Conservation (phyloP, 768 basidiomycete species). For the Naganishia friedmannii region DNA sequence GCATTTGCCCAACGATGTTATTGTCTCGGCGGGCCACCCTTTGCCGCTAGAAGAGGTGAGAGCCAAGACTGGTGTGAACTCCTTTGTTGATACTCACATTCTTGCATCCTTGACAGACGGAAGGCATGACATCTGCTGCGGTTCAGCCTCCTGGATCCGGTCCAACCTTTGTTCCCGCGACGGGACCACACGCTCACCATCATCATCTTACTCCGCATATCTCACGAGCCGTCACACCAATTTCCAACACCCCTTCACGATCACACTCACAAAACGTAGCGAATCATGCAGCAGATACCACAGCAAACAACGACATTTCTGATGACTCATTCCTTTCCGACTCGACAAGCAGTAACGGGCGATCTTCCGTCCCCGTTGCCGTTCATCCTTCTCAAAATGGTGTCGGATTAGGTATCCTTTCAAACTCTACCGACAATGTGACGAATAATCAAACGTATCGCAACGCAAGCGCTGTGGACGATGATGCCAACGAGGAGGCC, state of each 20-base stretch:
- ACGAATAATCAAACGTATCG: constrained; percentile 50
- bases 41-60: constrained; percentile 29
- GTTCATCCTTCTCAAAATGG: constrained; percentile 19
- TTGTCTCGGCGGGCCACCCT: constrained; percentile 2
- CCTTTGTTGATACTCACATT: neutral
- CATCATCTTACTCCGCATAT: constrained; percentile 42
- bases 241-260: constrained; percentile 23
- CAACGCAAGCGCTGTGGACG: constrained; percentile 69
- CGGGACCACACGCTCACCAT: constrained; percentile 51
- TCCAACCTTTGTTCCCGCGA: constrained; percentile 51
- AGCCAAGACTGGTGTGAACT: neutral
- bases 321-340: constrained; percentile 31
- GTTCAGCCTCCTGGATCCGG: constrained; percentile 87
- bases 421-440: constrained; percentile 66
- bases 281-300: constrained; percentile 36
- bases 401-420: constrained; percentile 62
- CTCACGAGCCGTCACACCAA: constrained; percentile 54
- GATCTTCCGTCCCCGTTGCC: neutral
- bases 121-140: constrained; percentile 82
- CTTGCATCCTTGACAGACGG: constrained; percentile 56
- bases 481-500: constrained; percentile 48
- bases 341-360: neutral
- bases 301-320: constrained; percentile 40
- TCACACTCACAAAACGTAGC: neutral
- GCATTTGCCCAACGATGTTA: neutral